Evolutionary conservation across 116 monocot species (phyloP).

Genomic region (Iris pallida): DNA sequence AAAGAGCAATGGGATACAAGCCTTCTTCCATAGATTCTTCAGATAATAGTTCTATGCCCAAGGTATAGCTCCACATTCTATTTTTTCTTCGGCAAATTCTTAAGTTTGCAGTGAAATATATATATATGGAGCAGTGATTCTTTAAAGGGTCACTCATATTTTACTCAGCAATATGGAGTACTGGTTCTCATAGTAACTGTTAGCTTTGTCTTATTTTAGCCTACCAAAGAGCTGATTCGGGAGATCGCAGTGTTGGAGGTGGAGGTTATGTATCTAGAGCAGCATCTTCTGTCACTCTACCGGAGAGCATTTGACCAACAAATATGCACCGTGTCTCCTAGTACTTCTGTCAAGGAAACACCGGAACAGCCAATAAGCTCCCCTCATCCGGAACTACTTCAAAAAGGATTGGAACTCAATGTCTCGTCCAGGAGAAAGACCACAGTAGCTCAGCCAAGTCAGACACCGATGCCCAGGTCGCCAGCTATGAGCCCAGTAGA

Average conservation of each 20-base stretch:
- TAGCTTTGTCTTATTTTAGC: slow-evolving; percentile 28
- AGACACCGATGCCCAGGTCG: slow-evolving; percentile 13
- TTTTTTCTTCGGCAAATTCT: not conserved
- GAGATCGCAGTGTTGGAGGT: slow-evolving; percentile 76
- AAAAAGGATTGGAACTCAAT: slow-evolving; percentile 10
- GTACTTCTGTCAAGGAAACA: slow-evolving; percentile 1
- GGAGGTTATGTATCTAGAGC: slow-evolving; percentile 79
- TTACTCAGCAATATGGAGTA: too few species aligned
- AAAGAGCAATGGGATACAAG: slow-evolving; percentile 63
- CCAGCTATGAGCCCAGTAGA: slow-evolving; percentile 14
- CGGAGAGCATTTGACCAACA: slow-evolving; percentile 63
- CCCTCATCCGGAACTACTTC: slow-evolving; percentile 9
- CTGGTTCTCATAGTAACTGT: not conserved
- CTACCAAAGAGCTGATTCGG: slow-evolving; percentile 63
- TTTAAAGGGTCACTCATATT: too few species aligned
- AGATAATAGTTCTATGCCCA: slow-evolving; percentile 46
- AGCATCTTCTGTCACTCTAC: slow-evolving; percentile 73
- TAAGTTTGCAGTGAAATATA: not conserved
- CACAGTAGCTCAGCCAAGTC: slow-evolving; percentile 13
- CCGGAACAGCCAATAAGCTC: slow-evolving; percentile 13
- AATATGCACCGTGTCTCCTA: slow-evolving; percentile 19
- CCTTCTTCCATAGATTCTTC: slow-evolving; percentile 26
- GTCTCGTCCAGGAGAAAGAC: slow-evolving; percentile 11
- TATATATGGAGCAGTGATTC: too few species aligned
- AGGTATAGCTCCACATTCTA: too few species aligned